These are phyloP conservation scores for Botrytis deweyae DNA, from an alignment of 2,329 filamentous ascomycete species.

Conservation along the genomic window DNA sequence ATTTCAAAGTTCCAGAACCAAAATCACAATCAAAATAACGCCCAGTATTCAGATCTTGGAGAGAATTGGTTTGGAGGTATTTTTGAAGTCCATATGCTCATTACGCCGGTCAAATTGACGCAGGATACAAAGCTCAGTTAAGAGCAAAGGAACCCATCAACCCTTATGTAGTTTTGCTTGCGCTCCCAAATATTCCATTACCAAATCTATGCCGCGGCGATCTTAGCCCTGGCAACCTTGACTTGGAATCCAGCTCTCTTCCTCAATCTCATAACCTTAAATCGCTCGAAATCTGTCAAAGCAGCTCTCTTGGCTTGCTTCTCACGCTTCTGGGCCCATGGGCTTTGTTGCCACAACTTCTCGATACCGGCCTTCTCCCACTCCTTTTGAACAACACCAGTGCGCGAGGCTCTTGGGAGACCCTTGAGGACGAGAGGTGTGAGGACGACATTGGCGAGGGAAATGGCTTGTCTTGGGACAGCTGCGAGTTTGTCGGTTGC, in stretches of 20 bases:
- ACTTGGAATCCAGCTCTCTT: slow-evolving; percentile 99
- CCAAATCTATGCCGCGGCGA: slow-evolving; percentile 62
- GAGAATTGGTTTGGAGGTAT: slow-evolving; percentile 22
- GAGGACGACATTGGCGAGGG: slow-evolving; percentile 81
- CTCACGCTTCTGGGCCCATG: slow-evolving; percentile 91
- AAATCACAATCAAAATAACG: slow-evolving; percentile 18
- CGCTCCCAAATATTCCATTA: slow-evolving; percentile 42
- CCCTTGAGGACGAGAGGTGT: slow-evolving; percentile 85
- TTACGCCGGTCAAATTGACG: slow-evolving; percentile 63
- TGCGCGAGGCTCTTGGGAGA: slow-evolving; percentile 81
- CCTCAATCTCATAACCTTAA: slow-evolving; percentile 99
- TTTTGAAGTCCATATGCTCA: slow-evolving; percentile 61
- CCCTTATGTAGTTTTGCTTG: slow-evolving; percentile 50
- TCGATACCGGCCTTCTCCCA: slow-evolving; percentile 94
- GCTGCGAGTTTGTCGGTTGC: slow-evolving; percentile 74
- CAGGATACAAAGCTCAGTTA: slow-evolving; percentile 64
- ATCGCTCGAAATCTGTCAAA: slow-evolving; percentile 98
- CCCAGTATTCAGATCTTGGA: slow-evolving; percentile 11
- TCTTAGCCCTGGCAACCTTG: slow-evolving; percentile 93
- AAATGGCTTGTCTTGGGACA: slow-evolving; percentile 83
- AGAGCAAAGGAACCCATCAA: slow-evolving; percentile 60
- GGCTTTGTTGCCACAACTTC: slow-evolving; percentile 85
- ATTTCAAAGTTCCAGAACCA: slow-evolving; percentile 19
- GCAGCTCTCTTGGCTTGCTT: slow-evolving; percentile 83
- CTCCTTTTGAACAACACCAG: slow-evolving; percentile 76